Evolutionary conservation across 805 yeast species (phyloP).

Genomic region (Saccharomycopsis capsularis): DNA sequence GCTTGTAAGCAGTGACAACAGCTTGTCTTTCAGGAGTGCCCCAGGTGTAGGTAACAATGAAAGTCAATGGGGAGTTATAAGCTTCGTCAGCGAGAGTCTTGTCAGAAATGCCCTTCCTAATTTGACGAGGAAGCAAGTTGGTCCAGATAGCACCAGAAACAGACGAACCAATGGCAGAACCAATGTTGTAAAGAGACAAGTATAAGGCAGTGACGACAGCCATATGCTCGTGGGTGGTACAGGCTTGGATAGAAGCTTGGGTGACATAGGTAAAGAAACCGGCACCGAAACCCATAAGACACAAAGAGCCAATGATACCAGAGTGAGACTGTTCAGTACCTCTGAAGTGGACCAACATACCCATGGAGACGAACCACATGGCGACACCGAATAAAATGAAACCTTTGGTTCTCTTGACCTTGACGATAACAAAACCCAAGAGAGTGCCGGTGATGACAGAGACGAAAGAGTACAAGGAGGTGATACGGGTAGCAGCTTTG

Average conservation of each 20-base stretch:
- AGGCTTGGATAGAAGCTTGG: slow-evolving; percentile 53
- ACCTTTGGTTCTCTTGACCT: slow-evolving; percentile 46
- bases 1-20: slow-evolving; percentile 47
- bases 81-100: slow-evolving; percentile 32
- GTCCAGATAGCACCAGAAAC: slow-evolving; percentile 72
- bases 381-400: slow-evolving; percentile 53
- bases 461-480: slow-evolving; percentile 58
- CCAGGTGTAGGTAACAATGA: slow-evolving; percentile 44
- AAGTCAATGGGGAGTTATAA: slow-evolving; percentile 45
- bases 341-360: slow-evolving; percentile 51
- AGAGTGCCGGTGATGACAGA: slow-evolving; percentile 55
- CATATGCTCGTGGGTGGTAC: slow-evolving; percentile 56
- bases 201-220: slow-evolving; percentile 54
- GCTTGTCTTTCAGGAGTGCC: slow-evolving; percentile 50
- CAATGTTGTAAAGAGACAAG: slow-evolving; percentile 53
- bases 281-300: slow-evolving; percentile 65
- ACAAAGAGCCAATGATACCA: slow-evolving; percentile 61
- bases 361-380: slow-evolving; percentile 56
- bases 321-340: slow-evolving; percentile 40
- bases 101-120: slow-evolving; percentile 31
- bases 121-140: slow-evolving; percentile 42
- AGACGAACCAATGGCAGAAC: slow-evolving; percentile 55
- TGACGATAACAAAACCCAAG: slow-evolving; percentile 47
- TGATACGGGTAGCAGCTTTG: slow-evolving; percentile 60
- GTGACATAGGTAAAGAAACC: slow-evolving; percentile 63